These are phyloP conservation scores for Boletus vermiculosoides DNA, from an alignment of 768 basidiomycete genomes.

Conservation along the genomic window DNA sequence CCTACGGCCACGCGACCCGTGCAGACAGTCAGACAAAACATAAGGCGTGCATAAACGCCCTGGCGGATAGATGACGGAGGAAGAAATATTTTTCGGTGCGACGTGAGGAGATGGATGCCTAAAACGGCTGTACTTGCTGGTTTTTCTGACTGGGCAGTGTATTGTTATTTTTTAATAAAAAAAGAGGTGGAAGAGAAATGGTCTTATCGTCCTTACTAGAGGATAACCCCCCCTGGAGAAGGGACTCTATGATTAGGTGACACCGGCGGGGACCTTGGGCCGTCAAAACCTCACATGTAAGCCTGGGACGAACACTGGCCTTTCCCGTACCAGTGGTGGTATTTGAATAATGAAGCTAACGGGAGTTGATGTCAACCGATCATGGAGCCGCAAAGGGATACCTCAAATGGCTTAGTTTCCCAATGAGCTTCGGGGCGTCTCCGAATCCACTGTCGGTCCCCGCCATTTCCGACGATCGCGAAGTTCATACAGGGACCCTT, in stretches of 20 bases:
- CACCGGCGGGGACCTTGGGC: neutral
- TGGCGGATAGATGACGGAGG: neutral
- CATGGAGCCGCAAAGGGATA: slow-evolving; percentile 1
- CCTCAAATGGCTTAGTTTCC: neutral
- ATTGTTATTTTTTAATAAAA: neutral
- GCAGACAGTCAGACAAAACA: neutral
- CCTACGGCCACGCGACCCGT: slow-evolving; percentile 2
- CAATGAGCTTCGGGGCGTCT: neutral
- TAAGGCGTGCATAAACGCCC: neutral
- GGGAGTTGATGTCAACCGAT: neutral
- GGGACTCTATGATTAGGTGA: neutral
- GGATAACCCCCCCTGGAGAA: neutral
- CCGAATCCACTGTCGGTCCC: neutral
- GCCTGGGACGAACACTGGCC: neutral
- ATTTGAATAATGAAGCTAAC: neutral
- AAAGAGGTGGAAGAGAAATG: no score
- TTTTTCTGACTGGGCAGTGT: neutral
- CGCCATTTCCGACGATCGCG: neutral
- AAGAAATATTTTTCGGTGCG: neutral
- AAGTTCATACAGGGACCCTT: neutral
- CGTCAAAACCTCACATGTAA: neutral
- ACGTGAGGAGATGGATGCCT: neutral
- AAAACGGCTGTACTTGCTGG: neutral
- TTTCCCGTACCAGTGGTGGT: neutral
- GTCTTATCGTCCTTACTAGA: neutral